These are phyloP conservation scores for Cadophora gregata DNA, from an alignment of 2,329 filamentous ascomycete genomes.

Conservation along the genomic window DNA sequence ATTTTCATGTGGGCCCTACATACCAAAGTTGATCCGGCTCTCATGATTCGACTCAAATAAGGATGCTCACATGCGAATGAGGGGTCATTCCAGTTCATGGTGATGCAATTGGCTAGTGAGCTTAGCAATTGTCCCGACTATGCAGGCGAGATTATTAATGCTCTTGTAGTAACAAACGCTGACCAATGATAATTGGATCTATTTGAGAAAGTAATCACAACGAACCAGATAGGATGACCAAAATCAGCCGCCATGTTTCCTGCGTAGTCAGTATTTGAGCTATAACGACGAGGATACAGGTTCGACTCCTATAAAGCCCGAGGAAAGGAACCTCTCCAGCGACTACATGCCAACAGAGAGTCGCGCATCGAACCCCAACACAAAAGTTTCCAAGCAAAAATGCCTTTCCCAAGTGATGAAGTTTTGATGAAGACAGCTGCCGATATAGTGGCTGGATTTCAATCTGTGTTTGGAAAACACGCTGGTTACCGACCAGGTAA, in stretches of 20 bases:
- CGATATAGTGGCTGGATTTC: slow-evolving; percentile 47
- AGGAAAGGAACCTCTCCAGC: neutral
- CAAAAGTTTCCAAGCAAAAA: slow-evolving; percentile 32
- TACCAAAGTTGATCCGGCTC: neutral
- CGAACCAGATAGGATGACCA: neutral
- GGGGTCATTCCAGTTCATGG: neutral
- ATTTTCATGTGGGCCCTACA: neutral
- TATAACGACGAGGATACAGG: neutral
- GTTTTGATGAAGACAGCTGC: slow-evolving; percentile 47
- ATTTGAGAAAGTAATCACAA: neutral
- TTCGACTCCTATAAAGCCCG: neutral
- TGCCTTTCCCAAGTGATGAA: slow-evolving; percentile 53
- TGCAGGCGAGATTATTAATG: slow-evolving; percentile 12
- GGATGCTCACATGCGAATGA: neutral
- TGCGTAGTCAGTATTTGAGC: slow-evolving; percentile 6
- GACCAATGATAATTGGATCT: neutral
- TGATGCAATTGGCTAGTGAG: neutral
- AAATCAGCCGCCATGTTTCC: neutral
- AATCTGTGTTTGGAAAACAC: slow-evolving; percentile 49
- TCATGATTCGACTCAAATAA: neutral
- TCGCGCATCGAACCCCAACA: neutral
- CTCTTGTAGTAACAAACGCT: neutral
- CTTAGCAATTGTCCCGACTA: slow-evolving; percentile 9
- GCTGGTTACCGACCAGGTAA: slow-evolving; percentile 50
- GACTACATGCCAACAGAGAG: neutral